Evolutionary conservation across 2,329 filamentous ascomycete species (phyloP).

Genomic region (Grosmannia huntii): DNA sequence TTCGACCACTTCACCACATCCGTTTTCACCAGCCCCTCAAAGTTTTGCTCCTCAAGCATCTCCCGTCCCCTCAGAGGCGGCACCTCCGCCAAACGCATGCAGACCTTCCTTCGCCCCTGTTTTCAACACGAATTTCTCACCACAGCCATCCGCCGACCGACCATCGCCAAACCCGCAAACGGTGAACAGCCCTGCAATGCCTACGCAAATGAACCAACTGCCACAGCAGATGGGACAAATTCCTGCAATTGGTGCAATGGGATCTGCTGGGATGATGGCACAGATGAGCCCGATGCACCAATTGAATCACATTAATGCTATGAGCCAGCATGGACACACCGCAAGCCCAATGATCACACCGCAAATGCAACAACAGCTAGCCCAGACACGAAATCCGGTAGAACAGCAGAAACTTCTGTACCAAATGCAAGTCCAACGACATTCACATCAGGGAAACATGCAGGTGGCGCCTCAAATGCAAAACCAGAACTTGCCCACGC

Average conservation of each 20-base stretch:
- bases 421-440: constrained; percentile 72
- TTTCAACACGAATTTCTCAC: constrained; percentile 46
- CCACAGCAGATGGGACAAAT: constrained; percentile 30
- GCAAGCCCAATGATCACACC: constrained; percentile 20
- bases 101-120: constrained; percentile 45
- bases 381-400: constrained; percentile 39
- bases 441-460: constrained; percentile 49
- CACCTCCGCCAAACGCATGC: constrained; percentile 61
- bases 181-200: constrained; percentile 38
- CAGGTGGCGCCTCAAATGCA: constrained; percentile 23
- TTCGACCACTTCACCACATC: constrained; percentile 83
- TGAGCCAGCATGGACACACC: constrained; percentile 25
- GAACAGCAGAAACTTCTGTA: constrained; percentile 69
- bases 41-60: constrained; percentile 63
- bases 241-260: constrained; percentile 44
- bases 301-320: constrained; percentile 29
- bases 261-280: constrained; percentile 11
- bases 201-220: constrained; percentile 30
- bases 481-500: constrained; percentile 14
- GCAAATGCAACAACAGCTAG: constrained; percentile 24
- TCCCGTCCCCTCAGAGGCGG: constrained; percentile 64
- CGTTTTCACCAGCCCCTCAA: constrained; percentile 66
- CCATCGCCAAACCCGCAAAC: constrained; percentile 43
- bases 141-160: constrained; percentile 41
- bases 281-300: constrained; percentile 26